Percentiles rank a stretch among this genome's conserved stretches.
phyloP scores from a whole-genome alignment of 2,329 filamentous ascomycete species.

The Botryosphaeria dothidea region DNA sequence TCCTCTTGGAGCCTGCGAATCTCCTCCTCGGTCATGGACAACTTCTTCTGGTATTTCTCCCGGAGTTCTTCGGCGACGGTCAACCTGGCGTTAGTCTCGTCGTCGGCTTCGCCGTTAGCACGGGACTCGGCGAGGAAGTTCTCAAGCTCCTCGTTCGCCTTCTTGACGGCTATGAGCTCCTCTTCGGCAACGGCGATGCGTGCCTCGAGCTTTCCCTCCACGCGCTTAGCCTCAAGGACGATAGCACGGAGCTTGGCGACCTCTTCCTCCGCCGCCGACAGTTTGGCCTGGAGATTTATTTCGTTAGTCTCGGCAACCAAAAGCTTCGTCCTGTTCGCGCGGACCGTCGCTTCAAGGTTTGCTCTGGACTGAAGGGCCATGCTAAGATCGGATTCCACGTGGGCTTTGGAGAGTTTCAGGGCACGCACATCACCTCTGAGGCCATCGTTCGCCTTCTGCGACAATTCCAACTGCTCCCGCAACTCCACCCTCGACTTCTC shows the following conservation, averaged over 20 bases:
- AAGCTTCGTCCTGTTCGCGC: constrained; percentile 27
- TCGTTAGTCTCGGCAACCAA: constrained; percentile 28
- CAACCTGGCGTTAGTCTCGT: constrained; percentile 35
- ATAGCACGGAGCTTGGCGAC: constrained; percentile 29
- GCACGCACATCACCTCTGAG: constrained; percentile 26
- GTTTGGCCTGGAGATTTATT: constrained; percentile 25
- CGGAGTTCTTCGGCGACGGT: constrained; percentile 29
- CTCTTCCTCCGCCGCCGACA: constrained; percentile 31
- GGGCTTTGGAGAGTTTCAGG: constrained; percentile 22
- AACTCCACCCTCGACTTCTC: constrained; percentile 26
- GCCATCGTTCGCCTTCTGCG: constrained; percentile 24
- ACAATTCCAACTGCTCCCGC: constrained; percentile 26
- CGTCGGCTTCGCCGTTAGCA: constrained; percentile 27
- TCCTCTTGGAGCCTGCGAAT: constrained; percentile 11
- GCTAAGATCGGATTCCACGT: constrained; percentile 25
- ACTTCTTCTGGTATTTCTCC: constrained; percentile 33
- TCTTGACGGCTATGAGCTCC: constrained; percentile 30
- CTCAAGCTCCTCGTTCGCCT: constrained; percentile 35
- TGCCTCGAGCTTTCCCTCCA: constrained; percentile 30
- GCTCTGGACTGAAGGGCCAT: constrained; percentile 23
- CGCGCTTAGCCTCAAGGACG: constrained; percentile 30
- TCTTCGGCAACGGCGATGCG: constrained; percentile 34
- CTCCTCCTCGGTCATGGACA: constrained; percentile 31
- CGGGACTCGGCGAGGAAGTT: constrained; percentile 34
- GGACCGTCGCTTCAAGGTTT: constrained; percentile 27